Percentiles rank a stretch among this genome's conserved stretches.
Conservation (phyloP, 495 filamentous ascomycete species). For the Xylaria castorea region DNA sequence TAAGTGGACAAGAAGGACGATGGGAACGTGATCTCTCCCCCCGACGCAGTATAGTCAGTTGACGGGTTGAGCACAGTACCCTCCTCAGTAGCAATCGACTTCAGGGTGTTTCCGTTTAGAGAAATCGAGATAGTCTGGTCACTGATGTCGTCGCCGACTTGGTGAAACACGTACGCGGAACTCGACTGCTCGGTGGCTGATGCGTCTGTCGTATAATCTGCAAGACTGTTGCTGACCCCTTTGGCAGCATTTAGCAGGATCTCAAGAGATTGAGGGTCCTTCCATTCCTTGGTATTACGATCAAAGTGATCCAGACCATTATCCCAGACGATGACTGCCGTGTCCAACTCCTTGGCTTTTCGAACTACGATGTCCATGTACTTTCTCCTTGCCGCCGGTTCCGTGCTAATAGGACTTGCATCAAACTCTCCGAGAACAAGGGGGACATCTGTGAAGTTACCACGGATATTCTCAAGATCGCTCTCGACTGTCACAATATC, state of each 20-base stretch:
- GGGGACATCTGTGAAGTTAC: constrained; percentile 62
- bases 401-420: constrained; percentile 49
- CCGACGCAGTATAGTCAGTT: constrained; percentile 56
- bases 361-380: constrained; percentile 63
- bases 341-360: constrained; percentile 52
- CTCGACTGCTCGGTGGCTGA: constrained; percentile 52
- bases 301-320: constrained; percentile 60
- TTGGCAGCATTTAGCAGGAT: constrained; percentile 55
- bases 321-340: constrained; percentile 63
- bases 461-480: constrained; percentile 58
- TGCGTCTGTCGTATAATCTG: constrained; percentile 59
- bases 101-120: constrained; percentile 63
- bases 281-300: constrained; percentile 53
- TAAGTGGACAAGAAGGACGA: constrained; percentile 55
- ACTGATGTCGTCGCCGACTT: constrained; percentile 52
- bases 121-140: constrained; percentile 54
- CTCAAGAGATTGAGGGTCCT: constrained; percentile 55
- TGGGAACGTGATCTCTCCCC: constrained; percentile 54
- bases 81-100: constrained; percentile 49
- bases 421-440: constrained; percentile 67
- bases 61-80: constrained; percentile 42
- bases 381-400: constrained; percentile 63
- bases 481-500: constrained; percentile 59
- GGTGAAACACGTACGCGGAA: constrained; percentile 63
- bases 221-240: constrained; percentile 57